Evolutionary conservation across 228 moss, liverwort and hornwort species (phyloP).

Genomic region (Sphagnum magellanicum): DNA sequence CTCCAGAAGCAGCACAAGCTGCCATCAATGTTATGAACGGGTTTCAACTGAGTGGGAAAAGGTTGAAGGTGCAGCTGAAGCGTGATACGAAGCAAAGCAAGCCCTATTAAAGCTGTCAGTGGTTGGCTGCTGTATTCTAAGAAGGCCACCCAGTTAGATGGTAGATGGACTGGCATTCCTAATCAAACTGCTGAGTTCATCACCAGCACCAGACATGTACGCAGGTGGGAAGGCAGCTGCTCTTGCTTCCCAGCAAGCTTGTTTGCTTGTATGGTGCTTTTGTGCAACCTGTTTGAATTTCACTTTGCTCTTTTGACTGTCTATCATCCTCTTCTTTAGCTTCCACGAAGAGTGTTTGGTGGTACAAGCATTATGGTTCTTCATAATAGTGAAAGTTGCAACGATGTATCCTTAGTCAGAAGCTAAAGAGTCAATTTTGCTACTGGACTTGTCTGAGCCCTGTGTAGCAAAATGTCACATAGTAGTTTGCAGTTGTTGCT

Average conservation of each 20-base stretch:
- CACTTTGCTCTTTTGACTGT: too few species aligned
- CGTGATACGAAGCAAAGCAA: slow-evolving; percentile 96
- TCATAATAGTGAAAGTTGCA: too few species aligned
- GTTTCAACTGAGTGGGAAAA: slow-evolving; percentile 91
- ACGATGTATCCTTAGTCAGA: too few species aligned
- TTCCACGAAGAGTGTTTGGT: too few species aligned
- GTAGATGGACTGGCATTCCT: slow-evolving; percentile 39
- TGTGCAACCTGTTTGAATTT: too few species aligned
- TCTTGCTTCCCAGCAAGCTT: slow-evolving; percentile 58
- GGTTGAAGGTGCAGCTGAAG: slow-evolving; percentile 91
- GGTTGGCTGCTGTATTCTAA: slow-evolving; percentile 24
- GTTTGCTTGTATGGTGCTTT: slow-evolving; percentile 49
- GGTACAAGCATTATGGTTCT: too few species aligned
- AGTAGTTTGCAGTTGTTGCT: too few species aligned
- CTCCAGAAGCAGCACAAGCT: slow-evolving; percentile 93
- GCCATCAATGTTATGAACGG: slow-evolving; percentile 98
- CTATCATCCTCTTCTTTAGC: too few species aligned
- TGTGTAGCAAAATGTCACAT: too few species aligned
- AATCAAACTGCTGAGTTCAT: slow-evolving; percentile 37
- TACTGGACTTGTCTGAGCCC: too few species aligned
- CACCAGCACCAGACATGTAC: slow-evolving; percentile 53
- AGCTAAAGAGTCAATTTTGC: too few species aligned
- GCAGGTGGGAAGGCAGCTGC: slow-evolving; percentile 63
- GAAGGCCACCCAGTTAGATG: slow-evolving; percentile 34
- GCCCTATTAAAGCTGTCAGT: slow-evolving; percentile 54